Percentiles rank a stretch among this genome's conserved stretches.
Evolutionary conservation across 1,139 yeast genomes (phyloP).

Genomic region (Maudiozyma humilis): DNA sequence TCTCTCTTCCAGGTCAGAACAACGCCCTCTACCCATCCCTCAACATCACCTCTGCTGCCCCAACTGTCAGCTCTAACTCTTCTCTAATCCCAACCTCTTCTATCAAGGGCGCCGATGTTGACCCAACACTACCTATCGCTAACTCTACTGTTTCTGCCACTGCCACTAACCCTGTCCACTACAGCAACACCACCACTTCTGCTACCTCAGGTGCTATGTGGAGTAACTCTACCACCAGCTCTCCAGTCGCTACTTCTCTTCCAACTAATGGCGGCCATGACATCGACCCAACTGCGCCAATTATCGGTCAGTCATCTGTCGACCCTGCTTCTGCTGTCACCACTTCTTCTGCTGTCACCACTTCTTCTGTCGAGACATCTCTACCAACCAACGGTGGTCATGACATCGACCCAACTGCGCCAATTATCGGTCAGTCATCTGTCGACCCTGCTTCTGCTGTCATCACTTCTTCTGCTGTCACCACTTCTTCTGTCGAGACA

Average conservation of each 20-base stretch:
- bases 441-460: too few species aligned
- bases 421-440: too few species aligned
- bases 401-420: too few species aligned
- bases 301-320: too few species aligned
- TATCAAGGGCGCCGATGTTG: background rate
- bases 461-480: too few species aligned
- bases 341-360: too few species aligned
- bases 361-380: too few species aligned
- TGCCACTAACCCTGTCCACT: background rate
- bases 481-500: background rate
- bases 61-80: background rate
- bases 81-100: background rate
- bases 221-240: background rate
- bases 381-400: too few species aligned
- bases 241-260: too few species aligned
- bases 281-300: background rate
- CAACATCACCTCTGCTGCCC: background rate
- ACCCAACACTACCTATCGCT: background rate
- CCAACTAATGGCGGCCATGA: background rate
- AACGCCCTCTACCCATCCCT: background rate
- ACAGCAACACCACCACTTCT: background rate
- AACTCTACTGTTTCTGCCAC: background rate
- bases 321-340: too few species aligned
- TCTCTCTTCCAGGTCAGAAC: background rate
- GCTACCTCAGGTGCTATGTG: background rate